Percentiles rank a stretch among this genome's conserved stretches.
Conservation (phyloP, 371 early-diverging fungal genomes). For the Mucor ambiguus region DNA sequence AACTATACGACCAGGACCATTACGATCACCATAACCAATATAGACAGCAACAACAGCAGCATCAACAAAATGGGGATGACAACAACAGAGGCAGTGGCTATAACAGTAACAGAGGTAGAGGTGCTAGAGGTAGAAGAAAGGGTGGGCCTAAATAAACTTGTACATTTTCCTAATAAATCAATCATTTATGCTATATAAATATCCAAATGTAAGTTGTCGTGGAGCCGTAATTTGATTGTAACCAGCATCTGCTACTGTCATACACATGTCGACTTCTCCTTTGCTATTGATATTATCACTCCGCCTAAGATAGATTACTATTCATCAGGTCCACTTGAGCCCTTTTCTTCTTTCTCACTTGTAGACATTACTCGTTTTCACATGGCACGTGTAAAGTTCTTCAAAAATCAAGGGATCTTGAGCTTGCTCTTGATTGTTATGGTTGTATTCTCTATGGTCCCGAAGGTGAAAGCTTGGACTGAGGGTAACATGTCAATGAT, state of each 20-base stretch:
- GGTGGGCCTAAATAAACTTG: neutral
- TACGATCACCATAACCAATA: neutral
- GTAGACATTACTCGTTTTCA: neutral
- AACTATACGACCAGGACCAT: neutral
- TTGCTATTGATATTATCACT: neutral
- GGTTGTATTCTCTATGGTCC: slow-evolving; percentile 25
- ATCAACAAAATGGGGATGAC: neutral
- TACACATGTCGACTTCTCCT: neutral
- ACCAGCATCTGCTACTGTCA: neutral
- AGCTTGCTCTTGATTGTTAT: slow-evolving; percentile 23
- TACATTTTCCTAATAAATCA: neutral
- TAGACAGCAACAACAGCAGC: neutral
- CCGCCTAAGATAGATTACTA: neutral
- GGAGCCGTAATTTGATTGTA: too few species aligned
- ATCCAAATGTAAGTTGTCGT: too few species aligned
- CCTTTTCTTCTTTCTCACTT: neutral
- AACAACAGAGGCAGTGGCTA: neutral
- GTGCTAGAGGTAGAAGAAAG: slow-evolving; percentile 6
- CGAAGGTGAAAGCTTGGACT: slow-evolving; percentile 37
- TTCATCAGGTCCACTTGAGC: neutral
- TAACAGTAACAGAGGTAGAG: slow-evolving; percentile 2
- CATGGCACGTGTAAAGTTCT: slow-evolving; percentile 21
- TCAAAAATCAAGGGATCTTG: slow-evolving; percentile 16
- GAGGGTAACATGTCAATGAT: slow-evolving; percentile 21
- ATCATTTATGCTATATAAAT: too few species aligned